These are phyloP conservation scores for Pholiota adiposa DNA, from an alignment of 1,284 basidiomycete species.

Conservation along the genomic window DNA sequence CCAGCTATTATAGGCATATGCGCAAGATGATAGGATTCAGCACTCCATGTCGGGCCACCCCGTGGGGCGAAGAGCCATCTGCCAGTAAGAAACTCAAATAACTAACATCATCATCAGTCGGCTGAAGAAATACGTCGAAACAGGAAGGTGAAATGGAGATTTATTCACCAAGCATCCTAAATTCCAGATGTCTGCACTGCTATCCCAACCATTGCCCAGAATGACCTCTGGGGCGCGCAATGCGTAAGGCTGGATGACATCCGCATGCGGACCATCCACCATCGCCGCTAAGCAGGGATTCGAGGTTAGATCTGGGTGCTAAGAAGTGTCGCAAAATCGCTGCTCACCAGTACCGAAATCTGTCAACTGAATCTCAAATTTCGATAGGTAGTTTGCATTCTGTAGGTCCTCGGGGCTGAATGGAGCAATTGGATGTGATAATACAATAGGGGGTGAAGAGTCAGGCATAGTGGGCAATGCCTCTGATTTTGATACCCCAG, in stretches of 20 bases:
- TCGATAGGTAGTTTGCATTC: too few relatives aligned
- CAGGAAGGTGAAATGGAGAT: too few relatives aligned
- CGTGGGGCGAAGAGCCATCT: too few relatives aligned
- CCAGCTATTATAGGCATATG: constrained; percentile 26
- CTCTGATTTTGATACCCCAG: neutral
- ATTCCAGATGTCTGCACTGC: constrained; percentile 40
- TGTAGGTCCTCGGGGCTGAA: constrained; percentile 4
- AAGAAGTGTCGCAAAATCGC: too few relatives aligned
- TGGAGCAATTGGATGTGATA: constrained; percentile 11
- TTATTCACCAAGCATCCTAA: constrained; percentile 41
- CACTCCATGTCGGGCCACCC: constrained; percentile 21
- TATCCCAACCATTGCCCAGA: constrained; percentile 34
- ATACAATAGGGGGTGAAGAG: constrained; percentile 1
- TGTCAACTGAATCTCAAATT: constrained; percentile 9
- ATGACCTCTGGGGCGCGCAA: constrained; percentile 43
- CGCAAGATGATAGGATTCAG: constrained; percentile 29
- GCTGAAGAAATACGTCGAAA: constrained; percentile 20
- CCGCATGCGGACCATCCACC: constrained; percentile 14
- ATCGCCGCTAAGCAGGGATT: constrained; percentile 11
- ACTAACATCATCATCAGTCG: constrained; percentile 5
- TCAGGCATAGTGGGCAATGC: neutral
- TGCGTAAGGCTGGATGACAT: constrained; percentile 37
- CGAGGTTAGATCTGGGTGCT: too few relatives aligned
- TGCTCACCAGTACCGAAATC: constrained; percentile 19
- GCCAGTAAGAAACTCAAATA: constrained; percentile 25